Evolutionary conservation across 2,329 filamentous ascomycete genomes (phyloP).

Genomic region (Dendrostoma leiphaemia): DNA sequence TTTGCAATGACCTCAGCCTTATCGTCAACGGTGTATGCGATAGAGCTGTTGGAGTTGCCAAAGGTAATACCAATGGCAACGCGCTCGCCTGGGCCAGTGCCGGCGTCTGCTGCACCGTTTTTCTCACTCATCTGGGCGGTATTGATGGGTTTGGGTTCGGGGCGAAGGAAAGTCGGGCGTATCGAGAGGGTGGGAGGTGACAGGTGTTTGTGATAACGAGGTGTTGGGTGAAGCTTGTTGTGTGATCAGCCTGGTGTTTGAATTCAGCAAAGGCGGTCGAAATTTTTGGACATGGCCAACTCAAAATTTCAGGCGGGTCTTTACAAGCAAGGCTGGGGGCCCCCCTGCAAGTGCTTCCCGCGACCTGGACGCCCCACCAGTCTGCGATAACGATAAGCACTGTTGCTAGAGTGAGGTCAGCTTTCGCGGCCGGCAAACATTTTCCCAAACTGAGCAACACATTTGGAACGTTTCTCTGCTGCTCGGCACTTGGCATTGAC

Average conservation of each 20-base stretch:
- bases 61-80: constrained; percentile 92
- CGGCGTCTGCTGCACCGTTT: constrained; percentile 39
- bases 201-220: neutral
- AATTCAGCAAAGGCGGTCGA: constrained; percentile 9
- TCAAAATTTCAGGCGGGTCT: constrained; percentile 15
- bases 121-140: constrained; percentile 43
- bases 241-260: too few relatives aligned
- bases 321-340: neutral
- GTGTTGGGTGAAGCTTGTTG: neutral
- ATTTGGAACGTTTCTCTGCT: too few relatives aligned
- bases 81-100: constrained; percentile 55
- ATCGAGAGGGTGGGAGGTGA: too few relatives aligned
- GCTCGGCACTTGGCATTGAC: too few relatives aligned
- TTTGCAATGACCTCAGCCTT: constrained; percentile 98
- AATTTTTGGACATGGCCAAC: constrained; percentile 18
- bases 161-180: too few relatives aligned
- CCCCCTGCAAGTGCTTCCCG: constrained; percentile 6
- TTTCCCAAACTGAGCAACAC: neutral
- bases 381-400: constrained; percentile 13
- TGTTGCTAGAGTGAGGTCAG: too few relatives aligned
- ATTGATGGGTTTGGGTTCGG: too few relatives aligned
- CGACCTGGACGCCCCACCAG: neutral
- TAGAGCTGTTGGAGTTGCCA: constrained; percentile 97
- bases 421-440: constrained; percentile 2
- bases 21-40: constrained; percentile 89